Evolutionary conservation across 805 yeast genomes (phyloP).

Genomic region (Ogataea haglerorum): DNA sequence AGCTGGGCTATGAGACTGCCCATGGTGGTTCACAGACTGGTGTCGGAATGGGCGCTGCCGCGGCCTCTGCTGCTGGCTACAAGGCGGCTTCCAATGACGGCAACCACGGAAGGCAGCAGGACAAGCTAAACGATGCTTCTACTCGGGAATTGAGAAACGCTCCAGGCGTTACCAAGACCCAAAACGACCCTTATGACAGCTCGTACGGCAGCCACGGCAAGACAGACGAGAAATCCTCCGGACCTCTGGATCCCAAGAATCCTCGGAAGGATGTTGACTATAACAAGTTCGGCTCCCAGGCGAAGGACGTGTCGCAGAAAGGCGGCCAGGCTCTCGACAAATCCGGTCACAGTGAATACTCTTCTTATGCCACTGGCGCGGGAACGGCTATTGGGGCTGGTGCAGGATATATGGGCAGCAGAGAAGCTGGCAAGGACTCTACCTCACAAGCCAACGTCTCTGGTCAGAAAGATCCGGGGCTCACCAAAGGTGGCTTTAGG

Average conservation of each 20-base stretch:
- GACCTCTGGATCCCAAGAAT: neutral
- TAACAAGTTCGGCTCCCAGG: constrained; percentile 7
- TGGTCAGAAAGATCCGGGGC: neutral
- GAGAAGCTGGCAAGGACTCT: neutral
- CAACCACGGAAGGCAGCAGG: neutral
- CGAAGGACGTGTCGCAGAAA: constrained; percentile 7
- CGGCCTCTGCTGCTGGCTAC: constrained; percentile 6
- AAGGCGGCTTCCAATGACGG: neutral
- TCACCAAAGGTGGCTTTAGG: neutral
- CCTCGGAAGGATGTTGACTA: constrained; percentile 4
- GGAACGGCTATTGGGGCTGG: constrained; percentile 20
- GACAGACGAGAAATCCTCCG: neutral
- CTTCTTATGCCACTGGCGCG: constrained; percentile 11
- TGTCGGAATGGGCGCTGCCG: constrained; percentile 14
- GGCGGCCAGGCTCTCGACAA: constrained; percentile 13
- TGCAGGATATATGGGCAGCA: constrained; percentile 15
- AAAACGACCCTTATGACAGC: constrained; percentile 5
- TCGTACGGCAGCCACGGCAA: neutral
- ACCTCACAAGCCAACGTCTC: neutral
- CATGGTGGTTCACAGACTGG: constrained; percentile 5
- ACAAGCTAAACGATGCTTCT: constrained; percentile 2
- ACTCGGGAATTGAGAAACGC: constrained; percentile 10
- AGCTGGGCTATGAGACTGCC: constrained; percentile 7
- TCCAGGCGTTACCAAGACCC: constrained; percentile 3
- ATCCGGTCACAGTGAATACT: constrained; percentile 13